Evolutionary conservation across 345 rosid genomes (phyloP), one percentile per base, ranked within the genome.

Genomic region (Linum trigynum): DNA sequence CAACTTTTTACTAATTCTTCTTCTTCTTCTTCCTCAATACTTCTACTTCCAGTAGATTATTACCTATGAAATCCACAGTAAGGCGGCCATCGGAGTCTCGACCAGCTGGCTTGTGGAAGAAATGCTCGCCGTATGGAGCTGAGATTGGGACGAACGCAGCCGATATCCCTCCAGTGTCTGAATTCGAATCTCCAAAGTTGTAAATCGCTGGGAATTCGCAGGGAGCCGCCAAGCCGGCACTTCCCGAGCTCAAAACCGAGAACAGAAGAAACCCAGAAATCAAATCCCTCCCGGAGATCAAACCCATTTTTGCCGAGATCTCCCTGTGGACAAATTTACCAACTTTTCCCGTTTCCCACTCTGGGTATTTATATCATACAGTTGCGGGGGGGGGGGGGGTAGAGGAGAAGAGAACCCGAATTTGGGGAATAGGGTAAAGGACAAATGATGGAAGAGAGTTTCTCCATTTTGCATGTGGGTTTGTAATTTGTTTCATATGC

Each of bases 131-230:
- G 39, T 80, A 72, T 0, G 94, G 96, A 2, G 81, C 73, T 9
- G 53, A 66, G 17, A 82, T 78, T 2, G 87, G 96, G 2, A 79
- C 87, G 65, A 91, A 85, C 0, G 97, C 87, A 38, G 96, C 91
- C 14, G 94, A 91, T 39, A 85, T 82, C 23, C 91, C 96, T 42
- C 96, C 94, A 0, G 94, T 88, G 68, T 88, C 94, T 17, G 97
- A 82, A 70, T 91, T 88, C 23, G 97, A 88, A 65, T 91, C 96
- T 11, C 97, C 97, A 39, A 88, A 91, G 80, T 88, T 91, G 82
- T 91, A 88, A 50, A 91, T 80, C 14, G 94, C 97, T 8, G 86
- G 84, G 45, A 91, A 86, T 17, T 61, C 68, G 64, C 96, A 91
- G 10, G 69, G 72, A 0, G 79, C 76, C 39, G 71, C 60, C 66